Conservation (phyloP, 2,329 filamentous ascomycete species). For the Exophiala xenobiotica region DNA sequence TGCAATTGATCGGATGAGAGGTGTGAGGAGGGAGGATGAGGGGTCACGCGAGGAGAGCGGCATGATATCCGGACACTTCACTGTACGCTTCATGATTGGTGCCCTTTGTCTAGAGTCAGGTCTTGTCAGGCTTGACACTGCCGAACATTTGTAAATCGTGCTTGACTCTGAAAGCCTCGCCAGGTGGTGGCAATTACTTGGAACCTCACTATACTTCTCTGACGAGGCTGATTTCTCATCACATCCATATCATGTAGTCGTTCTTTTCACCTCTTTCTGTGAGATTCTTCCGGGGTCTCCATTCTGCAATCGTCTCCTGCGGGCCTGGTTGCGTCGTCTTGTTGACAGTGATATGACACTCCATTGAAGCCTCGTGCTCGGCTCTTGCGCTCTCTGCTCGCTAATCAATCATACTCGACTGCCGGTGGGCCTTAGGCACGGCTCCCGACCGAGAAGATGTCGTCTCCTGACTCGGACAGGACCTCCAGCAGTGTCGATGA, state of each 20-base stretch:
- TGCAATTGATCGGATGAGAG: not conserved
- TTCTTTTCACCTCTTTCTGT: not conserved
- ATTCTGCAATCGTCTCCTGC: not conserved
- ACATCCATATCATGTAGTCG: not conserved
- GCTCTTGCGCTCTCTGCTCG: not conserved
- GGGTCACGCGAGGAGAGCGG: not conserved
- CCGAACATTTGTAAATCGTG: too few species aligned
- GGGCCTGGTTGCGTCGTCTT: not conserved
- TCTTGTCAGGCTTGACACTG: too few species aligned
- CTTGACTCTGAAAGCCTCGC: not conserved
- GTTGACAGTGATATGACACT: not conserved
- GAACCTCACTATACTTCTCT: too few species aligned
- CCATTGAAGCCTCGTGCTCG: not conserved
- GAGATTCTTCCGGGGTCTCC: too few species aligned
- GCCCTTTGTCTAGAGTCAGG: not conserved
- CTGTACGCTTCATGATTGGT: not conserved
- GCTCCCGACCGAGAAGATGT: conserved; percentile 13
- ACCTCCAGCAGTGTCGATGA: conserved; percentile 15
- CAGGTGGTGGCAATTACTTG: not conserved
- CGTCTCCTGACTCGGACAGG: conserved; percentile 17
- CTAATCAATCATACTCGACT: too few species aligned
- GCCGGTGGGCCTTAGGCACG: too few species aligned
- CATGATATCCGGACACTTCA: not conserved
- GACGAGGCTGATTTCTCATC: not conserved
- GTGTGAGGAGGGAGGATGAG: not conserved